Evolutionary conservation across 345 rosid species (phyloP), one percentile per base, ranked within the genome.

Genomic region (Eucalyptus virginea): DNA sequence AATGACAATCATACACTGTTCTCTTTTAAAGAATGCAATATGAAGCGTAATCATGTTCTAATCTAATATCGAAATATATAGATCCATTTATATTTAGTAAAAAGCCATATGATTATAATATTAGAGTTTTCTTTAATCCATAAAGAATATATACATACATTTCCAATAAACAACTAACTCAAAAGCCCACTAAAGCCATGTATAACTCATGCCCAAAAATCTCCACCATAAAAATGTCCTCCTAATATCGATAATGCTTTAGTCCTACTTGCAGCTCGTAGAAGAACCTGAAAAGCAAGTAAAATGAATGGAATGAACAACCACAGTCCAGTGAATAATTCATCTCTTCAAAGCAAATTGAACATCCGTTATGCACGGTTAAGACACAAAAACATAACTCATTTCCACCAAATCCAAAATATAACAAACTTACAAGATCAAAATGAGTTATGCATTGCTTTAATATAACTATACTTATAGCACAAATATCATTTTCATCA

Each of bases 241-340:
- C 28, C 6, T 56, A 0, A 23, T 56, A 56, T 23, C 6, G 6
- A 24, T 23, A 24, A 56, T 21, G 28, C 62, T 56, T 21, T 56
- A 23, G 62, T 56, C 62, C 28, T 56, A 56, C 30, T 24, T 56
- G 30, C 6, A 56, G 3, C 62, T 23, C 3, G 0, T 9, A 23
- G 1, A 56, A 0, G 13, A 56, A 56, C 28, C 13, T 4, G 1
- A 56, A 54, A 56, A 56, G 60, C 5, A 54, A 54, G 60, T 56
- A 23, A 56, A 56, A 23, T 56, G 28, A 56, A 56, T 56, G 28
- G 5, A 56, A 56, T 56, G 11, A 23, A 1, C 1, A 23, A 56
- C 2, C 28, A 56, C 3, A 9, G 0, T 56, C 3, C 0, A 56
- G 1, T 23, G 3, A 56, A 23, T 56, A 1, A 56, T 56, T 21